Evolutionary conservation across 306 rosid genomes (phyloP).

Genomic region (Ceratonia siliqua): DNA sequence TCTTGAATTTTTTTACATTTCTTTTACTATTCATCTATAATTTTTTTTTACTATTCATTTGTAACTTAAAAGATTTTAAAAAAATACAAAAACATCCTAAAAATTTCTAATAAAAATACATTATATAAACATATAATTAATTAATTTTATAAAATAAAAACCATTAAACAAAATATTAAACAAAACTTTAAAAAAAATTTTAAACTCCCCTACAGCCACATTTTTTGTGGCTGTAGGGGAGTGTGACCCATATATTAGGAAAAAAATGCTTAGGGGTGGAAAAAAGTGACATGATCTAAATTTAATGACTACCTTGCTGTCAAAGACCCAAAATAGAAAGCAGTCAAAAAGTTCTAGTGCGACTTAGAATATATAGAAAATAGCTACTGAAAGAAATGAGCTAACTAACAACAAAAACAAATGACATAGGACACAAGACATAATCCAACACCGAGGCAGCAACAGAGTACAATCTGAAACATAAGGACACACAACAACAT

Average conservation of each 20-base stretch:
- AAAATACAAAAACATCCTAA: too few species aligned
- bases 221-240: too few species aligned
- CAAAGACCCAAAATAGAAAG: slow-evolving; percentile 9
- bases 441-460: neutral
- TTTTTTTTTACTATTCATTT: too few species aligned
- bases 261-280: neutral
- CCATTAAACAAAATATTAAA: neutral
- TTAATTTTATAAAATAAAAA: too few species aligned
- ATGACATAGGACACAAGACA: neutral
- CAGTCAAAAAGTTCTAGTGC: slow-evolving; percentile 16
- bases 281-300: neutral
- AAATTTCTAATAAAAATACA: too few species aligned
- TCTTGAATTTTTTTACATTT: too few species aligned
- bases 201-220: too few species aligned
- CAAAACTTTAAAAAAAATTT: too few species aligned
- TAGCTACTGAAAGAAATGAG: slow-evolving; percentile 7
- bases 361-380: slow-evolving; percentile 17
- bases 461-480: neutral
- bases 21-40: too few species aligned
- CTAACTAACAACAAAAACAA: slow-evolving; percentile 15
- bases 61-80: too few species aligned
- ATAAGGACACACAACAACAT: slow-evolving; percentile 16
- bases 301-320: slow-evolving; percentile 3
- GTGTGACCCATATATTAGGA: too few species aligned
- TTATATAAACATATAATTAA: too few species aligned